A percentile compares a stretch with the other conserved stretches of the same genome.
Conservation (phyloP, 2,329 filamentous ascomycete species). For the Pseudogymnoascus sp. region DNA sequence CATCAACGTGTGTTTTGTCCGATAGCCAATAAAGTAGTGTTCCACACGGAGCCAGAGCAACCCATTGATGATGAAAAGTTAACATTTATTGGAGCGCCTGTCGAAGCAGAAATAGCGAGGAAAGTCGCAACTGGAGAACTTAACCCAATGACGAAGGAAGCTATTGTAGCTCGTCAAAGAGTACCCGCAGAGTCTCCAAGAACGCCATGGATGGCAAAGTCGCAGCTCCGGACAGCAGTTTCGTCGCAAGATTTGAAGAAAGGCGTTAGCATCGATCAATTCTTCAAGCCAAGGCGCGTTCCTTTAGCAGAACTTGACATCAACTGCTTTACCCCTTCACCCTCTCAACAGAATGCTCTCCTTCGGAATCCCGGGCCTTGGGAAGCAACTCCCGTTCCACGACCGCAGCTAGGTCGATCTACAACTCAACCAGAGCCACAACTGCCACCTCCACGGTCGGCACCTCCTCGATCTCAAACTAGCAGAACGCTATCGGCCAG, state of each 20-base stretch:
- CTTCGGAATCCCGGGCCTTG: constrained; percentile 46
- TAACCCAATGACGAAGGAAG: constrained; percentile 79
- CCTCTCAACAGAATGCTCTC: constrained; percentile 52
- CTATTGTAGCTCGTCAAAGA: constrained; percentile 30
- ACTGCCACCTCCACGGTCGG: constrained; percentile 26
- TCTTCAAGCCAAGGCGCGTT: constrained; percentile 54
- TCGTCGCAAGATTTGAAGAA: constrained; percentile 46
- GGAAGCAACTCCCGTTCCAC: constrained; percentile 41
- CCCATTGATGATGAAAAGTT: constrained; percentile 60
- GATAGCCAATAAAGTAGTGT: constrained; percentile 57
- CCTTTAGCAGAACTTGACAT: constrained; percentile 60
- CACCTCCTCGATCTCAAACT: constrained; percentile 30
- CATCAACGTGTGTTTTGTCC: constrained; percentile 95
- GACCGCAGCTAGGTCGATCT: constrained; percentile 22
- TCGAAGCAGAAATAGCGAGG: constrained; percentile 60
- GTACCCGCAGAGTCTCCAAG: constrained; percentile 15
- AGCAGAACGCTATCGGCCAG: constrained; percentile 33
- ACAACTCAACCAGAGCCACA: constrained; percentile 26
- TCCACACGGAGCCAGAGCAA: constrained; percentile 58
- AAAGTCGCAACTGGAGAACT: constrained; percentile 74
- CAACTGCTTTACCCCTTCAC: constrained; percentile 58
- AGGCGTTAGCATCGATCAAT: constrained; percentile 52
- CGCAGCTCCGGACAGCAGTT: constrained; percentile 17
- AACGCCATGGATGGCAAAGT: constrained; percentile 18
- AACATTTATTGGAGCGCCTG: constrained; percentile 69